These are phyloP conservation scores for Diplodia intermedia DNA, from an alignment of 2,329 filamentous ascomycete species.

Conservation along the genomic window DNA sequence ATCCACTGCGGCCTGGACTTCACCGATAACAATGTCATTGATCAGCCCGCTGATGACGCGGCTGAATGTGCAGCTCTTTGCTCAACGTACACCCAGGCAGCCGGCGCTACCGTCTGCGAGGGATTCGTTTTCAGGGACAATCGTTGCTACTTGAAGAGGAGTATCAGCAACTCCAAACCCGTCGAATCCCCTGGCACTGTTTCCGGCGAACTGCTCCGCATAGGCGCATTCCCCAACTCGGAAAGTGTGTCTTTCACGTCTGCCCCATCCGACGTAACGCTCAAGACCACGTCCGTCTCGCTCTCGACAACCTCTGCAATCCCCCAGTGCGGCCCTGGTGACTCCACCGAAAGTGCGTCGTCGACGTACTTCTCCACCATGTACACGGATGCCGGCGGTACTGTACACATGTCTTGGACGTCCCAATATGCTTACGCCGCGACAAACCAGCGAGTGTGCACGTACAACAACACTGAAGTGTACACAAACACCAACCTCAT, in stretches of 20 bases:
- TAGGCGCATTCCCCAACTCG: constrained; percentile 19
- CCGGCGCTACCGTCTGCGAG: constrained; percentile 1
- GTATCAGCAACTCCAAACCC: not conserved
- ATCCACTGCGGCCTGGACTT: constrained; percentile 28
- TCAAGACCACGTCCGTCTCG: constrained; percentile 5
- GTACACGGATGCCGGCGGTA: constrained; percentile 23
- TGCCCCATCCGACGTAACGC: constrained; percentile 3
- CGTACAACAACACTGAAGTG: constrained; percentile 27
- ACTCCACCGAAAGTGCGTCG: constrained; percentile 9
- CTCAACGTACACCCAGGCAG: constrained; percentile 16
- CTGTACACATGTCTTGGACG: constrained; percentile 24
- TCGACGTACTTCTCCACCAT: constrained; percentile 23
- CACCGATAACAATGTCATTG: not conserved
- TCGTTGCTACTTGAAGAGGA: constrained; percentile 22
- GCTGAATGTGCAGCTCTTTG: constrained; percentile 30
- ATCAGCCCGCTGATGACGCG: constrained; percentile 6
- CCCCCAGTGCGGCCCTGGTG: constrained; percentile 11
- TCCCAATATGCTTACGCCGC: constrained; percentile 6
- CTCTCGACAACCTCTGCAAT: constrained; percentile 1
- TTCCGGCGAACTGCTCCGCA: not conserved
- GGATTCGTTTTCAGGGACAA: constrained; percentile 21
- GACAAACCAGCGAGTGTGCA: constrained; percentile 19
- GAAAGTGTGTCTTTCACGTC: constrained; percentile 1
- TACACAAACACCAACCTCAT: constrained; percentile 23
- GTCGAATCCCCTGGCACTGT: not conserved